Evolutionary conservation across 139 green algal species (phyloP), one percentile per base, ranked within the genome.

Genomic region (Chlorella sp.): DNA sequence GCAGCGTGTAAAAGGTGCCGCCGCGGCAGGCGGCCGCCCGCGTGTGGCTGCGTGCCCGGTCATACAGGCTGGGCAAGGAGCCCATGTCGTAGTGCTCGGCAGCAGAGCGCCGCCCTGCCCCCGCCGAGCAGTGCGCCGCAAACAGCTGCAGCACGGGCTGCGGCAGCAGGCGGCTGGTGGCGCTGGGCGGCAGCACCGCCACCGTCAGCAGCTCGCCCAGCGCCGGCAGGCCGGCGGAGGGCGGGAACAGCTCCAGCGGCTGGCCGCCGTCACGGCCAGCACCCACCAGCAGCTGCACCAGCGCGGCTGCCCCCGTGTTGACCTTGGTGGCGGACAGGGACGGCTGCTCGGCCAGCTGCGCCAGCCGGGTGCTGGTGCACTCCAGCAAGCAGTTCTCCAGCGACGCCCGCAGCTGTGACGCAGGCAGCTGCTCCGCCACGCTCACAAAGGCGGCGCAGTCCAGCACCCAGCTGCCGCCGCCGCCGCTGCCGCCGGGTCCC

Each of bases 331-430:
- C 41, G 36, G 38, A n/a, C 3, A 75, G 47, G 69, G 20, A 39
- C 36, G 36, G 47, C 36, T 75, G 38, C 28, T 78, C 70, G 2
- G 56, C 28, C 13, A 28, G 39, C 11, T 47, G 70, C 26, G 70
- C 39, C 26, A 56, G 39, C 26, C 70, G 70, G 6, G 39, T 78
- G 70, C 56, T 78, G 70, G 70, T 78, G 70, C 70, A 78, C 39
- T 78, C 70, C 39, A 78, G 70, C 70, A 78, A 41, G 39, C 70
- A 78, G 70, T 78, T 78, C 70, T 78, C 70, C 70, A 78, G 70
- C 26, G 39, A 28, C 13, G 70, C 70, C 15, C 41, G 70, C 70
- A 78, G 39, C 26, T 78, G 70, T 1, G 39, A 0, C 20, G 39
- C 39, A 0, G 39, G 39, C 70, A 78, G 41, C 26, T 13, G 13